Evolutionary conservation across 73 alveolate species (phyloP), one percentile per base, ranked within the genome.

Genomic region (Halteria grandinella): DNA sequence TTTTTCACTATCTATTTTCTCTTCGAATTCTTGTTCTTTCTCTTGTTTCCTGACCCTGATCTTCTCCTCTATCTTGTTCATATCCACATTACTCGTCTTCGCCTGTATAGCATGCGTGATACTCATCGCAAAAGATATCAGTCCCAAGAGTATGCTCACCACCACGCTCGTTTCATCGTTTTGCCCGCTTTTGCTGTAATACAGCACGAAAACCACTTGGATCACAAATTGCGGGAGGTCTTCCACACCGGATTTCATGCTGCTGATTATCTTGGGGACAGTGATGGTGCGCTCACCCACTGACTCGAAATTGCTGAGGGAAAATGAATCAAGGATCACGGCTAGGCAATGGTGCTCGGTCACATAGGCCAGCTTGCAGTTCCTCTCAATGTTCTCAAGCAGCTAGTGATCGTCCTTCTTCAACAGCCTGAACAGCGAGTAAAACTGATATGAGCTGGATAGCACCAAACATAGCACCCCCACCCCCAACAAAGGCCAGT

Each of bases 221-320:
- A 73, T 52, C 23, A 73, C n/a, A 37, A 73, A 73, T 47, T 73
- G 57, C 31, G 85, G 85, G 18, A 73, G 17, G 33, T 73, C 85
- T 40, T 73, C 85, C 3, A 66, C 36, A 39, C 52, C 66, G 27
- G 76, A 52, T 55, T 73, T 73, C 18, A 73, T 15, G 17, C 55
- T 47, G 12, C 76, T 47, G 2, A 73, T 43, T 34, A 73, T 73
- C 37, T 73, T 73, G 14, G 85, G 85, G 15, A 73, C 34, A 3
- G 85, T 73, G n/a, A 73, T 21, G 15, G 85, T 73, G 24, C 55
- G 31, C 53, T 73, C 33, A 10, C 75, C 75, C 33, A 73, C 75
- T 20, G 49, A 23, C 34, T 54, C 32, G 52, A 73, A 73, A 55
- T 73, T 73, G 20, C 37, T 24, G 1, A 73, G 36, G 31, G 74